Percentiles rank a stretch among this genome's conserved stretches.
Conservation (phyloP, 2,329 filamentous ascomycete species). For the Hortaea werneckii region DNA sequence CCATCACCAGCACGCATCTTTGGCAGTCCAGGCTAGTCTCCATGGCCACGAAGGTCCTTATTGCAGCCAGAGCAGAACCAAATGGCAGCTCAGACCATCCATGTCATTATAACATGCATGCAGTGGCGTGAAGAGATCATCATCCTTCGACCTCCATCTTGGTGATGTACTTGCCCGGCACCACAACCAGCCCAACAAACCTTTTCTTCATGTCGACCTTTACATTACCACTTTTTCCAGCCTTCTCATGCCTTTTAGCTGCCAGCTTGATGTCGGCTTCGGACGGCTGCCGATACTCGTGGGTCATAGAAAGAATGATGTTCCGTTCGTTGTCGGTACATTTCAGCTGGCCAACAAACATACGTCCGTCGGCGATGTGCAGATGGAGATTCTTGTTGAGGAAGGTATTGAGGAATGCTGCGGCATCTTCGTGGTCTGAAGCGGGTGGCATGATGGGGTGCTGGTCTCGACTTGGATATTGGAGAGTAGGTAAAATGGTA, state of each 20-base stretch:
- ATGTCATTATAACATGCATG: too few relatives aligned
- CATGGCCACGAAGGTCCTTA: too few relatives aligned
- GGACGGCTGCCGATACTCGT: constrained; percentile 74
- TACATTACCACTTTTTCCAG: constrained; percentile 28
- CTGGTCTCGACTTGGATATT: too few relatives aligned
- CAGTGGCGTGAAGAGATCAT: background rate
- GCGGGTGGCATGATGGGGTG: too few relatives aligned
- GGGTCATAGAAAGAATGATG: constrained; percentile 72
- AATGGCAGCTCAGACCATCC: too few relatives aligned
- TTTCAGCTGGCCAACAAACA: constrained; percentile 86
- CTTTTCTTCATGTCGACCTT: constrained; percentile 69
- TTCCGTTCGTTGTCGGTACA: constrained; percentile 85
- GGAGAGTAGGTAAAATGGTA: too few relatives aligned
- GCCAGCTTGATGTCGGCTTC: constrained; percentile 33
- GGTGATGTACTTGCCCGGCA: constrained; percentile 75
- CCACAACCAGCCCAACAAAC: constrained; percentile 79
- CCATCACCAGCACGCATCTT: too few relatives aligned
- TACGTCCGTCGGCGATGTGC: constrained; percentile 68
- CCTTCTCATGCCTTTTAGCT: constrained; percentile 22
- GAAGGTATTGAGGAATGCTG: constrained; percentile 20
- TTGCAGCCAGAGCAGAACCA: too few relatives aligned
- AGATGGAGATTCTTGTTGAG: constrained; percentile 61
- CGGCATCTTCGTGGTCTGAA: background rate
- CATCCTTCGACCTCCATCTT: constrained; percentile 78
- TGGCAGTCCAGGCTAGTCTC: too few relatives aligned